phyloP scores from a whole-genome alignment of 805 yeast species.

The Lachancea meyersii region DNA sequence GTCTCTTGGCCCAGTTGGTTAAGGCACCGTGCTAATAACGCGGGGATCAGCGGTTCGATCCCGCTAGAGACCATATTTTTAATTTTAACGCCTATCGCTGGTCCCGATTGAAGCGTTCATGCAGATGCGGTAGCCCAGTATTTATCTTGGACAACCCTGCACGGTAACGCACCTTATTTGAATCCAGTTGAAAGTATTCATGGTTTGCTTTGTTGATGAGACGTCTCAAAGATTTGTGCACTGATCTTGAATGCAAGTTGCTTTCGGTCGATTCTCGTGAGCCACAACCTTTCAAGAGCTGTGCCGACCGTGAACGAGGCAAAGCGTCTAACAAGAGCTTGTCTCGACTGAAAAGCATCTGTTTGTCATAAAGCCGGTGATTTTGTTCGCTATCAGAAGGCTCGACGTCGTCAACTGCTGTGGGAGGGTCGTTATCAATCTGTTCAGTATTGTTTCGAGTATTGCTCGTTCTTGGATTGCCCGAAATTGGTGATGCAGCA shows the following conservation, averaged over 20 bases:
- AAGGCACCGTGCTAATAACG: conserved; percentile 22
- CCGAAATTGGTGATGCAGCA: background rate
- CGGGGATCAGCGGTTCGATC: conserved; percentile 23
- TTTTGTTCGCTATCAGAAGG: no score
- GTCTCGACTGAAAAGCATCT: no score
- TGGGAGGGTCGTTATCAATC: no score
- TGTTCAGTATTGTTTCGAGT: background rate
- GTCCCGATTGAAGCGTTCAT: conserved; percentile 1
- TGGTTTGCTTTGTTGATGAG: conserved; percentile 24
- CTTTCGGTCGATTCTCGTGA: no score
- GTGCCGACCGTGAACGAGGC: no score
- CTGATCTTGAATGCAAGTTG: background rate
- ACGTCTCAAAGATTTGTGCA: conserved; percentile 26
- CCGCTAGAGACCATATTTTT: conserved; percentile 18
- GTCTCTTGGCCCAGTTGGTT: conserved; percentile 22
- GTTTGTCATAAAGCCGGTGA: no score
- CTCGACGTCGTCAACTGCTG: no score
- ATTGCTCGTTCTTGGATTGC: background rate
- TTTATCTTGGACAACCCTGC: conserved; percentile 23
- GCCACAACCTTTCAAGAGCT: no score
- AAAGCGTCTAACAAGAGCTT: no score
- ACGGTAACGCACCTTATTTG: conserved; percentile 19
- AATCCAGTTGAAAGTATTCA: conserved; percentile 22
- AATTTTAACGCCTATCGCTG: background rate
- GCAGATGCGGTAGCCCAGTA: conserved; percentile 6